phyloP scores from a whole-genome alignment of 495 filamentous ascomycete species.

The Annulohypoxylon nitens region DNA sequence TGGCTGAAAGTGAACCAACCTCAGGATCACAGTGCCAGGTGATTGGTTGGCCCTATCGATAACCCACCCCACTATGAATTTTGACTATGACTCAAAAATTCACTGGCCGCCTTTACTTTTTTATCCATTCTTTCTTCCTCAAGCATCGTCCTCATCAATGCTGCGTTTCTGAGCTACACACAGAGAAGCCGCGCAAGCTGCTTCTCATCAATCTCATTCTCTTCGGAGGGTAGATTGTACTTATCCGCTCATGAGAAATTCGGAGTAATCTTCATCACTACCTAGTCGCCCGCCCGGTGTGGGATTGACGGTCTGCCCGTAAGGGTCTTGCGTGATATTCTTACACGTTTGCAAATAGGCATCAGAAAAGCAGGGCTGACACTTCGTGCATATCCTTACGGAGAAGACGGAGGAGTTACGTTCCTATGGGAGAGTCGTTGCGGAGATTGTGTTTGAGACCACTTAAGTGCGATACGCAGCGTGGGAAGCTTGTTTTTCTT shows the following conservation, averaged over 20 bases:
- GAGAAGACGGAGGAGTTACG: conserved; percentile 53
- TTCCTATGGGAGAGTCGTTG: conserved; percentile 90
- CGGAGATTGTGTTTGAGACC: conserved; percentile 90
- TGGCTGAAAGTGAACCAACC: neutral
- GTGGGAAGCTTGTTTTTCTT: conserved; percentile 66
- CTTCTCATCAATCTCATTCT: conserved; percentile 51
- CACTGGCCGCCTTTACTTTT: conserved; percentile 21
- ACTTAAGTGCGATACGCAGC: conserved; percentile 99
- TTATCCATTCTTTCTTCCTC: conserved; percentile 52
- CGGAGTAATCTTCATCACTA: conserved; percentile 94
- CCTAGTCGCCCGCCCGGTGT: conserved; percentile 53
- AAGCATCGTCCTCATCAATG: conserved; percentile 95
- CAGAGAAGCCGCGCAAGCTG: conserved; percentile 67
- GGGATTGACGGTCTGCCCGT: conserved; percentile 75
- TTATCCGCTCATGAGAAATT: conserved; percentile 98
- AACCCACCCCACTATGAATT: conserved; percentile 27
- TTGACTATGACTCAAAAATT: conserved; percentile 51
- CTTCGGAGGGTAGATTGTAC: conserved; percentile 49
- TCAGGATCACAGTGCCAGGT: neutral
- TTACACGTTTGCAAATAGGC: conserved; percentile 89
- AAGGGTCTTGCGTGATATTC: conserved; percentile 89
- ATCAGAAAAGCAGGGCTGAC: conserved; percentile 95
- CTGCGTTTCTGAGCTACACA: conserved; percentile 99
- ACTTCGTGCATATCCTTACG: conserved; percentile 57
- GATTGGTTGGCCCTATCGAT: conserved; percentile 45